Base-by-base conservation (phyloP, 75 land plant genomes). In the Ceratopteris richardii region DNA sequence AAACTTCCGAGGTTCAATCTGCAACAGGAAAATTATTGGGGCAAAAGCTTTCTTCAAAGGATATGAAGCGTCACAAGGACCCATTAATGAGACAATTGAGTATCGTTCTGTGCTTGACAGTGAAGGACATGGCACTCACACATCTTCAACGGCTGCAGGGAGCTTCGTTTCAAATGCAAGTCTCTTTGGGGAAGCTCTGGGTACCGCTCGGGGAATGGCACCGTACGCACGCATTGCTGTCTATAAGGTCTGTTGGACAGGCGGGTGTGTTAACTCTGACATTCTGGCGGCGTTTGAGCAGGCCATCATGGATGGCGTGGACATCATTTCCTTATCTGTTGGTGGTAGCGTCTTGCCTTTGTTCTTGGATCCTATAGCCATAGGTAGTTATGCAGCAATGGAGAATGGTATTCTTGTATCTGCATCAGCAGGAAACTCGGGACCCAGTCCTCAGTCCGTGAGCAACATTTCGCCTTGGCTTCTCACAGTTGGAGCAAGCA, bases 1-100 rank as follows among this genome's bases (percentile, higher is more conserved):
- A 9, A 58, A 64, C 10, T 92, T 92, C 72, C 33, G 54, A 0
- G 39, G 70, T 7, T 20, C 40, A 0, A 30, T 27, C 23, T 88
- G 95, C 68, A 92, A 92, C 71, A 60, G 69, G 50, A 91, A 91
- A 73, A 62, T 91, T 21, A 57, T 91, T 41, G 98, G 98, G 2
- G 98, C 98, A n/a, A 50, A 90, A 46, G 88, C 56, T 39, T 93
- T 93, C 71, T 60, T 70, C 20, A 82, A 71, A 43, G 95, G 95
- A 0, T 85, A 85, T 48, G 84, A 81, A 39, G 84, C 93, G 17
- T 67, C 64, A 16, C 31, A 43, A 19, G 73, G 67, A 0, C 60
- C 68, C 14, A 48, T 70, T 23, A 70, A 70, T 39, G 67, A 56
- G 41, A 63, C 61, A 24, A 11, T 31, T 18, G 67, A 70, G 43